phyloP scores from a whole-genome alignment of 2,329 filamentous ascomycete species.

The Xylaria sp. region DNA sequence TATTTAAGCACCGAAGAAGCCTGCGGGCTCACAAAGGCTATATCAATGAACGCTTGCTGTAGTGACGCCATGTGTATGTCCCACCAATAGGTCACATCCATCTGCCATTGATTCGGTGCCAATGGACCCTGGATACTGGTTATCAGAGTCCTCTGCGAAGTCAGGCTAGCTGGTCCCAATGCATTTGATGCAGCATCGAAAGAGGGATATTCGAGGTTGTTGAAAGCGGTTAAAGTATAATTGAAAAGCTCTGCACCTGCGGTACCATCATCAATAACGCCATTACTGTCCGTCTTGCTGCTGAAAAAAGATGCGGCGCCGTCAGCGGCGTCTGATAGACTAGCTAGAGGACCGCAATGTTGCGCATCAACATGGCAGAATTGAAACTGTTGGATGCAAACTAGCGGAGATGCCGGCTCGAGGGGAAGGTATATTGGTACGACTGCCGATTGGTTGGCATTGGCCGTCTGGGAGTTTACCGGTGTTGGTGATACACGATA shows the following conservation, averaged over 20 bases:
- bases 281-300: no score
- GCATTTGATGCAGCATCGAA: background rate
- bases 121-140: slow-evolving; percentile 12
- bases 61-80: slow-evolving; percentile 10
- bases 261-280: no score
- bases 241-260: background rate
- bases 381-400: slow-evolving; percentile 28
- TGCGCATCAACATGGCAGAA: slow-evolving; percentile 21
- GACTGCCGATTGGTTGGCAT: background rate
- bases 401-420: slow-evolving; percentile 31
- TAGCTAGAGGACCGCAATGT: slow-evolving; percentile 19
- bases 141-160: slow-evolving; percentile 10
- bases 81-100: slow-evolving; percentile 21
- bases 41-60: slow-evolving; percentile 2
- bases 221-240: background rate
- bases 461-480: background rate
- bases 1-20: background rate
- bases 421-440: slow-evolving; percentile 13
- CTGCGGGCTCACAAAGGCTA: background rate
- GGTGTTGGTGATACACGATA: slow-evolving; percentile 14
- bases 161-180: slow-evolving; percentile 17
- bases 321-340: background rate
- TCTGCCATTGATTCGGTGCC: slow-evolving; percentile 29
- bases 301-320: slow-evolving; percentile 17
- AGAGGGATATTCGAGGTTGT: background rate